Percentiles rank a stretch among this genome's conserved stretches.
Evolutionary conservation across 2,329 filamentous ascomycete genomes (phyloP).

Genomic region (Orbilia brochopaga): DNA sequence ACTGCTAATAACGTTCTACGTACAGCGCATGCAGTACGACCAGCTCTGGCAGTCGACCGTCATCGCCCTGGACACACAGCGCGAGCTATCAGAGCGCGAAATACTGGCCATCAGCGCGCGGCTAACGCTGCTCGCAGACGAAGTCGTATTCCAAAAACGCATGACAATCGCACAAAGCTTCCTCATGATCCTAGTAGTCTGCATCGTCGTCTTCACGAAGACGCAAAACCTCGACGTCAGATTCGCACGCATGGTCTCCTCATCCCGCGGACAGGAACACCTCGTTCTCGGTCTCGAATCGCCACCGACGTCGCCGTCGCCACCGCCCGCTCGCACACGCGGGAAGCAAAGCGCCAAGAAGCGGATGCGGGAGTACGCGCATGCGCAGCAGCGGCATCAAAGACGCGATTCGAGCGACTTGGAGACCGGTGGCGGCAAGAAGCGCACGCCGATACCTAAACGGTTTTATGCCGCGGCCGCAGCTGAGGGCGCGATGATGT

Average conservation of each 20-base stretch:
- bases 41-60: slow-evolving; percentile 96
- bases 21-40: slow-evolving; percentile 78
- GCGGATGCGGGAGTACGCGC: slow-evolving; percentile 29
- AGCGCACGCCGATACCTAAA: slow-evolving; percentile 19
- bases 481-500: slow-evolving; percentile 2
- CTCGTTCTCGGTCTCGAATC: slow-evolving; percentile 42
- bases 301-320: slow-evolving; percentile 48
- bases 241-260: slow-evolving; percentile 50
- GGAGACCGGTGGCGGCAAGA: slow-evolving; percentile 10
- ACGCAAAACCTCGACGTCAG: slow-evolving; percentile 55
- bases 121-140: slow-evolving; percentile 88
- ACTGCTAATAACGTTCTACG: slow-evolving; percentile 53
- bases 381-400: slow-evolving; percentile 15
- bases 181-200: slow-evolving; percentile 82
- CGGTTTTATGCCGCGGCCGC: slow-evolving; percentile 31
- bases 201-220: slow-evolving; percentile 76
- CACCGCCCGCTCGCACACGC: slow-evolving; percentile 21
- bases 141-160: slow-evolving; percentile 83
- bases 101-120: slow-evolving; percentile 80
- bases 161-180: slow-evolving; percentile 93
- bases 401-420: slow-evolving; percentile 44
- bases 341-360: slow-evolving; percentile 10
- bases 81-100: slow-evolving; percentile 81
- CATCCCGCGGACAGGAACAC: slow-evolving; percentile 40
- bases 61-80: slow-evolving; percentile 85